A percentile compares a stretch with the other conserved stretches of the same genome.
phyloP scores from a whole-genome alignment of 345 rosid species.

The Isatis tinctoria region DNA sequence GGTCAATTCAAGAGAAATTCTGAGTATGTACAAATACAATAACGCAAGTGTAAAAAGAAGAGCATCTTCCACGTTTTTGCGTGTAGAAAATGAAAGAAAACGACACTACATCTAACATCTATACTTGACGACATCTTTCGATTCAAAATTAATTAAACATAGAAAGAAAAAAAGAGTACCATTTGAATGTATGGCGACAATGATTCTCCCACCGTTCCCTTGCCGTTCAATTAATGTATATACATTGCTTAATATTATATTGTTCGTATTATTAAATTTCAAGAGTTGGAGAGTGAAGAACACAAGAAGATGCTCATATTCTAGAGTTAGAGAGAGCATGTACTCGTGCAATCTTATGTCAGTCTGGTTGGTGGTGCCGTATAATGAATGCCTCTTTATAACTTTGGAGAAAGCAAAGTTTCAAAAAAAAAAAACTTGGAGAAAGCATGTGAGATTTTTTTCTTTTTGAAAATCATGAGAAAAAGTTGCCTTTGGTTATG shows the following conservation, averaged over 20 bases:
- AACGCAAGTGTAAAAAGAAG: neutral
- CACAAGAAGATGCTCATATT: neutral
- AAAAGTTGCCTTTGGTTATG: conserved; percentile 11
- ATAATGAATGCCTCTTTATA: neutral
- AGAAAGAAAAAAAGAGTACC: conserved; percentile 4
- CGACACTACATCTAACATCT: conserved; percentile 27
- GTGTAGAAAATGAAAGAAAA: conserved; percentile 16
- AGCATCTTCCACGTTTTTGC: conserved; percentile 27
- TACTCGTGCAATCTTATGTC: conserved; percentile 29
- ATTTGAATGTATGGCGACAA: conserved; percentile 16
- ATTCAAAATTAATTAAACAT: conserved; percentile 3
- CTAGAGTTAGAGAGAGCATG: neutral
- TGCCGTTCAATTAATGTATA: conserved; percentile 8
- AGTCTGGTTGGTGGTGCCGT: conserved; percentile 33
- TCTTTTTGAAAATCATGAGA: neutral
- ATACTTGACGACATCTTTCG: conserved; percentile 27
- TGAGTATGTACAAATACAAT: neutral
- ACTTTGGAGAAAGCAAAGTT: conserved; percentile 4
- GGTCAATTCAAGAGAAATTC: neutral
- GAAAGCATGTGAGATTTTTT: neutral
- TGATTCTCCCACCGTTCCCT: conserved; percentile 24
- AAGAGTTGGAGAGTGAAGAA: conserved; percentile 7
- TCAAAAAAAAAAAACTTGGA: too few species aligned
- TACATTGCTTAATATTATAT: neutral
- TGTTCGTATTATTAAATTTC: neutral